Base-by-base conservation (phyloP, 148 eudicot species). In the Arbutus unedo region DNA sequence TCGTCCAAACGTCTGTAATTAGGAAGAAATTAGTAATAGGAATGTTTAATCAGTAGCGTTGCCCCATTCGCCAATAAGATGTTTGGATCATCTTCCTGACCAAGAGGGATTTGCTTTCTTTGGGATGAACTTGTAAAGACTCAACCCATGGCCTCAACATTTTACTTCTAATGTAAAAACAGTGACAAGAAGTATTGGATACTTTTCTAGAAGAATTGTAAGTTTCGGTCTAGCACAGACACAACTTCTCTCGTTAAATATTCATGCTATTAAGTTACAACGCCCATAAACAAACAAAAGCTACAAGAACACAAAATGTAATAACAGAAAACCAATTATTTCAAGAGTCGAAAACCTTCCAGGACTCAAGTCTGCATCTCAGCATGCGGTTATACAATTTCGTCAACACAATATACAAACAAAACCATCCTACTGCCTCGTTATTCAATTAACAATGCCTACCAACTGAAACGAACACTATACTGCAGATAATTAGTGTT, bases 281-380 rank as follows among this genome's bases (percentile, higher is more conserved):
- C 11, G 15, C 81, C 67, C 10, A 45, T 9, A 79, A 2, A 60
- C n/a, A 31, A 75, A 79, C 72, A 81, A 72, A 76, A 56, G 38
- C 25, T 18, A 23, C 70, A 53, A 60, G 74, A 2, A 25, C 21
- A 67, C 77, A 72, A 2, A 60, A 60, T 16, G 71, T 43, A 38
- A 59, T 43, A 68, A 50, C 45, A 74, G 8, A 74, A 21, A 15
- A 23, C 43, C 79, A 53, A 76, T 53, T 7, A 43, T 9, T 14
- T 78, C 51, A 57, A 78, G 23, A 41, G 16, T 55, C 14, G 10
- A 49, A 79, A 66, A 62, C 38, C 47, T 47, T 64, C 8, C 16
- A 9, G 59, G 74, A 80, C 82, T 66, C 49, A 15, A n/a, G 31
- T 79, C 74, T 31, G 57, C 82, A 23, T 23, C 44, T 1, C 10